Conservation (phyloP, 805 yeast species). For the Schwanniomyces pseudopolymorphus region DNA sequence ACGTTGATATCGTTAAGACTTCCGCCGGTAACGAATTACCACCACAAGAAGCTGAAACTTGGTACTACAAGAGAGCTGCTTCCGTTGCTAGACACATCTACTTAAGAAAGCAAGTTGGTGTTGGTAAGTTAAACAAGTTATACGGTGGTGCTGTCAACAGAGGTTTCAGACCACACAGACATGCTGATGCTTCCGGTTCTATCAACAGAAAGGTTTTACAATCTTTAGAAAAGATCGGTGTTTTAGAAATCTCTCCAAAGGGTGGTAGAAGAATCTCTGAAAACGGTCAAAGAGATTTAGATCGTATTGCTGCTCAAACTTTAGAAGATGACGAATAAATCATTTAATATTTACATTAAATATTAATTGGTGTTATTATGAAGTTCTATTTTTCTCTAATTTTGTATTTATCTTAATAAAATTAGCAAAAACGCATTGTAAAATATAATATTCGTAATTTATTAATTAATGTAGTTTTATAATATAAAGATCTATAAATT, state of each 20-base stretch:
- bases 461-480: slow-evolving; percentile 4
- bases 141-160: slow-evolving; percentile 99
- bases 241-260: slow-evolving; percentile 92
- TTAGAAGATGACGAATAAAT: slow-evolving; percentile 77
- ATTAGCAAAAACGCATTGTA: slow-evolving; percentile 19
- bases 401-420: slow-evolving; percentile 13
- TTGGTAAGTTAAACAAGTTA: slow-evolving; percentile 97
- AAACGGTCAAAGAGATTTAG: slow-evolving; percentile 99
- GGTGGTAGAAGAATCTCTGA: slow-evolving; percentile 99
- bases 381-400: slow-evolving; percentile 8
- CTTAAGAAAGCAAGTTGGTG: slow-evolving; percentile 99
- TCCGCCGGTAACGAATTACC: slow-evolving; percentile 98
- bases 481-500: background rate
- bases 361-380: slow-evolving; percentile 7
- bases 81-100: slow-evolving; percentile 99
- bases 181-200: slow-evolving; percentile 98
- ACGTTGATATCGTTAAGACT: slow-evolving; percentile 99
- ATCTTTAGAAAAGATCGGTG: slow-evolving; percentile 97
- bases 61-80: slow-evolving; percentile 99
- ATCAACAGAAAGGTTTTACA: slow-evolving; percentile 98
- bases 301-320: slow-evolving; percentile 99
- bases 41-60: slow-evolving; percentile 98
- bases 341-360: slow-evolving; percentile 8
- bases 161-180: slow-evolving; percentile 98
- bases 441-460: slow-evolving; percentile 10